Evolutionary conservation across 208 protist species (phyloP).

Genomic region (Trypanosoma vivax): DNA sequence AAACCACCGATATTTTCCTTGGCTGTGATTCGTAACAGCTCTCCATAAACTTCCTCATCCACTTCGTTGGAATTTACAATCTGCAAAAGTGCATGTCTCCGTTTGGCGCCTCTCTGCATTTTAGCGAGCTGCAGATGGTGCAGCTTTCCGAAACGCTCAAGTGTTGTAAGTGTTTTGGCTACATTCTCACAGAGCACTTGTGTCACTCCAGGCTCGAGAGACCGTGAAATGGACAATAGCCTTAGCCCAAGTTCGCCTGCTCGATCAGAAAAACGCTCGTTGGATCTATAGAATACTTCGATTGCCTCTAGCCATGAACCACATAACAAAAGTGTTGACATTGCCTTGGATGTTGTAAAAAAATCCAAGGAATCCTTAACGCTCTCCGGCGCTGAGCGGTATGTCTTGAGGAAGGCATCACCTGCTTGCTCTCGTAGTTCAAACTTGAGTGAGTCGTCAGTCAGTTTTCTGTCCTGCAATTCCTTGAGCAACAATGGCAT

Average conservation of each 20-base stretch:
- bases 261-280: conserved; percentile 31
- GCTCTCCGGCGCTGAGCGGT: conserved; percentile 16
- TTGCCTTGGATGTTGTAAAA: conserved; percentile 22
- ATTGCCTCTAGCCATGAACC: conserved; percentile 66
- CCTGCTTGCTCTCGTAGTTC: conserved; percentile 15
- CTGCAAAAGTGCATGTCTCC: conserved; percentile 48
- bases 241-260: conserved; percentile 36
- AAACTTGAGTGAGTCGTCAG: conserved; percentile 20
- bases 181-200: conserved; percentile 33
- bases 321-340: conserved; percentile 18
- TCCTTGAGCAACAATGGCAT: conserved; percentile 10
- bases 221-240: conserved; percentile 24
- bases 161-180: conserved; percentile 34
- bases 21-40: conserved; percentile 51
- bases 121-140: conserved; percentile 50
- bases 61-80: conserved; percentile 48
- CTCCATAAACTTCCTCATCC: conserved; percentile 66
- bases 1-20: conserved; percentile 42
- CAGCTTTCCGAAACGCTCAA: conserved; percentile 22
- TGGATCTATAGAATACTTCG: conserved; percentile 32
- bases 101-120: conserved; percentile 31
- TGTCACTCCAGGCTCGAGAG: conserved; percentile 27
- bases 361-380: conserved; percentile 22
- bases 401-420: conserved; percentile 22
- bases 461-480: conserved; percentile 19